phyloP scores from a whole-genome alignment of 257 asterid genomes.

The Echites panduratus region DNA sequence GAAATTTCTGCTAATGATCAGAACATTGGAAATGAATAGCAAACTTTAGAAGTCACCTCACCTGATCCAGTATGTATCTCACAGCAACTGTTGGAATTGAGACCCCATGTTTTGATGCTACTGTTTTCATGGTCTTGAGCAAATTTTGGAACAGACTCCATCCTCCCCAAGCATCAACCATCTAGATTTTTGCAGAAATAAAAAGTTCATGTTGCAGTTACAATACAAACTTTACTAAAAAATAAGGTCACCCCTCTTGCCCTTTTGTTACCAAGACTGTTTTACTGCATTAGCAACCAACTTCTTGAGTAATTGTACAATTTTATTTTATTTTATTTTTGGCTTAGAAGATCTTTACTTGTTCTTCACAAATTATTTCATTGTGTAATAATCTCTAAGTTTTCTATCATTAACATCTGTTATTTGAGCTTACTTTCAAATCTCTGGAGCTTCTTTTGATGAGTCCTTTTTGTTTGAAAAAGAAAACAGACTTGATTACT shows the following conservation, averaged over 20 bases:
- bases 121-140: slow-evolving; percentile 60
- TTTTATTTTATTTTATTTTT: too few species aligned
- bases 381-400: neutral
- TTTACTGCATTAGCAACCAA: neutral
- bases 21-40: neutral
- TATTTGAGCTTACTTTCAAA: neutral
- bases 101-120: slow-evolving; percentile 73
- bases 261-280: too few species aligned
- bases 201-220: neutral
- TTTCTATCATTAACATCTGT: neutral
- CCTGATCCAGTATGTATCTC: slow-evolving; percentile 83
- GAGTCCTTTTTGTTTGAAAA: neutral
- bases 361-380: neutral
- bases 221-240: neutral
- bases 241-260: neutral
- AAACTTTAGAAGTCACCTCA: neutral
- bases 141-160: slow-evolving; percentile 83
- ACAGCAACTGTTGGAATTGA: slow-evolving; percentile 87
- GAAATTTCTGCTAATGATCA: neutral
- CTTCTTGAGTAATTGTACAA: neutral
- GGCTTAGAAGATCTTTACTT: neutral
- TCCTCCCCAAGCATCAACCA: slow-evolving; percentile 99
- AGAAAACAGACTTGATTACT: neutral
- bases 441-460: neutral
- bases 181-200: slow-evolving; percentile 32